Base-by-base conservation (phyloP, 1,284 basidiomycete genomes). In the Tremellales sp. region DNA sequence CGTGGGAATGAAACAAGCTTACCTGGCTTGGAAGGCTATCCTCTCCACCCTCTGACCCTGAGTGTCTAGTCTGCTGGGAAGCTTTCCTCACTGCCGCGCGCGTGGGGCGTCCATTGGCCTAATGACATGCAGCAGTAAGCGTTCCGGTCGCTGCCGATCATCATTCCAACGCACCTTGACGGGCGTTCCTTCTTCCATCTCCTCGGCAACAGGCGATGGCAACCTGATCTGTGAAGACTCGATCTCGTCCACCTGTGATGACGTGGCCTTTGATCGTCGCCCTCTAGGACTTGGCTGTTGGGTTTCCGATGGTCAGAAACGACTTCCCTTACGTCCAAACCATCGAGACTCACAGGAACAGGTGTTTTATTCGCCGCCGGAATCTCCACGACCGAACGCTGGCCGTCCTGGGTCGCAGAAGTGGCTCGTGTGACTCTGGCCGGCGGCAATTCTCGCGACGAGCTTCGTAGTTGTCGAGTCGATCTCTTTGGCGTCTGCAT, bases 171-270 rank as follows among this genome's bases (percentile, higher is more conserved):
- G n/a, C n/a, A n/a, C n/a, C n/a, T n/a, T n/a, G n/a, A n/a, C n/a
- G n/a, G n/a, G n/a, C n/a, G n/a, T n/a, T n/a, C n/a, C 32, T 24
- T 34, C 40, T 18, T 34, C 14, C 4, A 42, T 19, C 10, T 16
- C 33, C 37, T 45, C 50, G 12, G 40, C 37, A 7, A 43, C 37
- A 39, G 37, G 37, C 14, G 37, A 39, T 24, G 37, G 37, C 9
- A 9, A 14, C 9, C 33, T 18, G 12, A 43, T 27, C 18, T 50
- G 52, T 6, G 52, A 54, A 2, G 48, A 54, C n/a, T 54, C 40
- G 5, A 54, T 33, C 29, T 54, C 40, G 19, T 54, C 52, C 3
- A 47, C 28, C 33, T 50, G 52, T 14, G 48, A 50, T 2, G 48
- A 12, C 5, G 43, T 38, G 21, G 43, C 43, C 24, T 40, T 38